phyloP scores from a whole-genome alignment of 2,329 filamentous ascomycete genomes.

The Emergomyces pasteurianus region DNA sequence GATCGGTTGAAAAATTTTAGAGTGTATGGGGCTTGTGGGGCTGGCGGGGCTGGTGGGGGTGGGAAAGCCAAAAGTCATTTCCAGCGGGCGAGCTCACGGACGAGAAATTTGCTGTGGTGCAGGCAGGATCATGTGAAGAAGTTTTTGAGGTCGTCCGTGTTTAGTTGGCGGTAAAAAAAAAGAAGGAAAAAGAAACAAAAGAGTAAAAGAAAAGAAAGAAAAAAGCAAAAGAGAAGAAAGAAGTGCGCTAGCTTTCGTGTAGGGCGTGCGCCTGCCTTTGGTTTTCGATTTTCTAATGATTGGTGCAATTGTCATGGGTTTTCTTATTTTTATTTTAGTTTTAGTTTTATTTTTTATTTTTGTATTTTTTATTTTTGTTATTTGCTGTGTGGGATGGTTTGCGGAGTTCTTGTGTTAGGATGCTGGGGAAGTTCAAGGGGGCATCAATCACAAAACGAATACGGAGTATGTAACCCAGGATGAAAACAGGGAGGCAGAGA shows the following conservation, averaged over 20 bases:
- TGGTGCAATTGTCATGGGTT: not conserved
- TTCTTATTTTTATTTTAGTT: too few species aligned
- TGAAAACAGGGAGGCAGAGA: not conserved
- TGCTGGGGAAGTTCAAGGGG: not conserved
- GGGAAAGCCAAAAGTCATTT: constrained; percentile 5
- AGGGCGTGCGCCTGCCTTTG: not conserved
- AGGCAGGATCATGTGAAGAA: constrained; percentile 24
- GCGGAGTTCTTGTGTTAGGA: not conserved
- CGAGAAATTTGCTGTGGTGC: constrained; percentile 18
- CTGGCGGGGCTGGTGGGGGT: not conserved
- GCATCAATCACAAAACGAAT: not conserved
- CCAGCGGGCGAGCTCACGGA: constrained; percentile 16
- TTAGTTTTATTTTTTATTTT: not conserved
- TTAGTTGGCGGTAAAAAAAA: constrained; percentile 8
- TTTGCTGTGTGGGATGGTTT: not conserved
- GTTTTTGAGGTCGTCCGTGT: constrained; percentile 15
- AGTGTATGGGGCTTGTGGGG: constrained; percentile 6
- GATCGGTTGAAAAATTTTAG: constrained; percentile 7
- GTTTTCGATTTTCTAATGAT: not conserved
- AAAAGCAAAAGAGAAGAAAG: not conserved
- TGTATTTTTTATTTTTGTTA: not conserved
- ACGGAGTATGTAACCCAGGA: not conserved
- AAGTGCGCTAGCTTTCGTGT: not conserved
- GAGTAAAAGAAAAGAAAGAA: not conserved
- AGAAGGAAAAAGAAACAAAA: not conserved